These are phyloP conservation scores for Paramecium bursaria DNA, from an alignment of 73 alveolate genomes.

Conservation along the genomic window DNA sequence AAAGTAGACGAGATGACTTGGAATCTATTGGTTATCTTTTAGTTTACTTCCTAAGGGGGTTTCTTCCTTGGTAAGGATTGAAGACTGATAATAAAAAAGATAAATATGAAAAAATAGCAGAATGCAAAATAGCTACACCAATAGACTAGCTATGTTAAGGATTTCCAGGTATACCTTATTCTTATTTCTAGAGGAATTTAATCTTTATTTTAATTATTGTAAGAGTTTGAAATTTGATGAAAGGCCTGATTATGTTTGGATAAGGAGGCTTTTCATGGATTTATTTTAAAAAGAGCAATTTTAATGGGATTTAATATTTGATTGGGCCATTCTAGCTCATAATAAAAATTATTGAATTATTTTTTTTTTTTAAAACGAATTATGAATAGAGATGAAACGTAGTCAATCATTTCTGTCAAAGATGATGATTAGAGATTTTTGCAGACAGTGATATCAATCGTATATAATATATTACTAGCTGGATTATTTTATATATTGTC, in stretches of 20 bases:
- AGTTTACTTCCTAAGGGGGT: slow-evolving; percentile 76
- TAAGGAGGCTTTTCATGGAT: slow-evolving; percentile 68
- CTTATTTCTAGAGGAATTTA: slow-evolving; percentile 71
- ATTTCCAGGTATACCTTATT: slow-evolving; percentile 70
- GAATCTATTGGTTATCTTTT: slow-evolving; percentile 80
- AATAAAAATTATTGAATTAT: too few relatives aligned
- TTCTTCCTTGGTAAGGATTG: slow-evolving; percentile 83
- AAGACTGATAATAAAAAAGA: slow-evolving; percentile 70
- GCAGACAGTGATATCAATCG: too few relatives aligned
- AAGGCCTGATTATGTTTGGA: slow-evolving; percentile 77
- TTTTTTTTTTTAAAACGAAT: too few relatives aligned
- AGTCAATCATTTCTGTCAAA: too few relatives aligned
- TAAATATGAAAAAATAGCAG: slow-evolving; percentile 72
- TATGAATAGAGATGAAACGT: too few relatives aligned
- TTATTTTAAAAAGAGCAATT: slow-evolving; percentile 69
- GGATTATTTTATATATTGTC: too few relatives aligned
- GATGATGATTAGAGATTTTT: too few relatives aligned
- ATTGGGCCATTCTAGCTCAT: too few relatives aligned
- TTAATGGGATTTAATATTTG: slow-evolving; percentile 74
- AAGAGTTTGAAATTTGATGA: slow-evolving; percentile 78
- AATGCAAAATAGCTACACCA: slow-evolving; percentile 75
- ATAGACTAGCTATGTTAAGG: slow-evolving; percentile 75
- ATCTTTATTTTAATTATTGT: slow-evolving; percentile 70
- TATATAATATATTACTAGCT: too few relatives aligned
- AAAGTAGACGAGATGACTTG: slow-evolving; percentile 84